Conservation (phyloP, 371 early-diverging fungal species). For the Syncephalastrum contaminatum region DNA sequence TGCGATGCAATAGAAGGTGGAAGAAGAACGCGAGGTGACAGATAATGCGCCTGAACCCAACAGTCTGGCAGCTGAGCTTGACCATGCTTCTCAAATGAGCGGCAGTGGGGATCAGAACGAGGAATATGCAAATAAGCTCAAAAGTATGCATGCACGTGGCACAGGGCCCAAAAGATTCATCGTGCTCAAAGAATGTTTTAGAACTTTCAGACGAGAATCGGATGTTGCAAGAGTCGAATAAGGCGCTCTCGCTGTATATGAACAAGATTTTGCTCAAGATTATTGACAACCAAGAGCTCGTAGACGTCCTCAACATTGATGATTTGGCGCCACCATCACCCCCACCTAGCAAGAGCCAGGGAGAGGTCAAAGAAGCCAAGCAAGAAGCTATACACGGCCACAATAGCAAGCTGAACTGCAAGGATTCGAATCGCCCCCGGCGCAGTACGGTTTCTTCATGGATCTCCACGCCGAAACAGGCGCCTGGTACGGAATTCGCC, state of each 20-base stretch:
- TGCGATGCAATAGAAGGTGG: not conserved
- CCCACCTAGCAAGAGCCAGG: not conserved
- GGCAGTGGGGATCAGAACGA: constrained; percentile 5
- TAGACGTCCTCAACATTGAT: constrained; percentile 32
- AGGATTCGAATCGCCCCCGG: constrained; percentile 10
- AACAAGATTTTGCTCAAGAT: constrained; percentile 35
- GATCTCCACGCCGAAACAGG: constrained; percentile 15
- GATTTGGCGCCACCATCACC: not conserved
- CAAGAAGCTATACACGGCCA: not conserved
- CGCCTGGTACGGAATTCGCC: constrained; percentile 1
- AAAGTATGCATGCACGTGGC: constrained; percentile 6
- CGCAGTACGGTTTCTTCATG: constrained; percentile 29
- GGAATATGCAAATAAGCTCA: constrained; percentile 7
- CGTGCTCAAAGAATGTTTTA: constrained; percentile 7
- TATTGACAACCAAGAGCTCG: constrained; percentile 26
- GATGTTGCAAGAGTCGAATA: constrained; percentile 28
- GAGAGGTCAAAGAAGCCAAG: constrained; percentile 1
- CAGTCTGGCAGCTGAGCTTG: constrained; percentile 12
- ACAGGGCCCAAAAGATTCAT: not conserved
- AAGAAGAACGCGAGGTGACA: not conserved
- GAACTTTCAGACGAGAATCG: constrained; percentile 27
- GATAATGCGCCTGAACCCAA: constrained; percentile 5
- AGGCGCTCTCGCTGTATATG: constrained; percentile 32
- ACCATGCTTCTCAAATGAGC: not conserved
- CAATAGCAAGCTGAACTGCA: not conserved